phyloP scores from a whole-genome alignment of 176 grass and related monocot genomes.

The Hyparrhenia diplandra region DNA sequence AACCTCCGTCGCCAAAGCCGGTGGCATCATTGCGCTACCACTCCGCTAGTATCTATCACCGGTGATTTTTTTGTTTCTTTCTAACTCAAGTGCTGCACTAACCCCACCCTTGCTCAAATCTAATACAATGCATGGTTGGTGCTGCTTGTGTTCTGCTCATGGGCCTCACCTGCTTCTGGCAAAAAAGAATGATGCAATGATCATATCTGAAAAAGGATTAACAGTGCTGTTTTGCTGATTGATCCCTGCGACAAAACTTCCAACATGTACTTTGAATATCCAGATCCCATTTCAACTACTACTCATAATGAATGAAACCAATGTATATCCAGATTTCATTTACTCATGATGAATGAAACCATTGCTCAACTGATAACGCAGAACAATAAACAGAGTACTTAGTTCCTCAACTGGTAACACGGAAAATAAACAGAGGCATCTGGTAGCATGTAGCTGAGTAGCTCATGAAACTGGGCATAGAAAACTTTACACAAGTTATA shows the following conservation, averaged over 20 bases:
- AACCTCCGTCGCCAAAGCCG: neutral
- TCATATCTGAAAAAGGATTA: neutral
- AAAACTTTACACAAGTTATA: neutral
- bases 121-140: slow-evolving; percentile 2
- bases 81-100: neutral
- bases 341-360: neutral
- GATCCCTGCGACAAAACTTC: neutral
- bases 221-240: neutral
- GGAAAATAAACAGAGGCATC: neutral
- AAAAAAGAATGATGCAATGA: neutral
- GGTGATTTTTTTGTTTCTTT: slow-evolving; percentile 39
- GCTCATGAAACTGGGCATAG: neutral
- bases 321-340: neutral
- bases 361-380: too few species aligned
- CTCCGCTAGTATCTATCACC: neutral
- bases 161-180: slow-evolving; percentile 17
- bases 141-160: slow-evolving; percentile 14
- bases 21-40: slow-evolving; percentile 35
- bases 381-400: too few species aligned
- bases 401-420: neutral
- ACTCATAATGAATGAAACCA: neutral
- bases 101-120: neutral
- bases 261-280: neutral
- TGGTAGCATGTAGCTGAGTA: neutral
- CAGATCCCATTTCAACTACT: neutral